Percentiles rank a stretch among this genome's conserved stretches.
Conservation (phyloP, 2,329 filamentous ascomycete species). For the Penicillium expansum region DNA sequence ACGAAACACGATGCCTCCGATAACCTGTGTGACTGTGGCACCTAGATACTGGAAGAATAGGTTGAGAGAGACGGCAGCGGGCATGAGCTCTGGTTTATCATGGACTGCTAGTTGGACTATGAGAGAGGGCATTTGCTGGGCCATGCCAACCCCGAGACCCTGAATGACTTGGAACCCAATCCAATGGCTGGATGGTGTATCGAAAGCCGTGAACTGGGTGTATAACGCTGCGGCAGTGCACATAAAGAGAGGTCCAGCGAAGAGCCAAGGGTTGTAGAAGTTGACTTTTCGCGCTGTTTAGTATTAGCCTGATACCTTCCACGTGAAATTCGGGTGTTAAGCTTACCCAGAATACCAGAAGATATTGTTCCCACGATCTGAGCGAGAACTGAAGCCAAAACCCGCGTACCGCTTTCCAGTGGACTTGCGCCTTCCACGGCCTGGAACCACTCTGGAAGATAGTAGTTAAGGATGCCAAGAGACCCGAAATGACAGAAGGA, state of each 20-base stretch:
- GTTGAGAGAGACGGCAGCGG: slow-evolving; percentile 1
- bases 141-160: slow-evolving; percentile 7
- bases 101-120: slow-evolving; percentile 2
- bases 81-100: slow-evolving; percentile 3
- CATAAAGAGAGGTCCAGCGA: slow-evolving; percentile 1
- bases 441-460: neutral
- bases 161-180: slow-evolving; percentile 9
- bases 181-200: slow-evolving; percentile 5
- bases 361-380: neutral
- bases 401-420: neutral
- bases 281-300: neutral
- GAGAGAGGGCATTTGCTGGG: slow-evolving; percentile 7
- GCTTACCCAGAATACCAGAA: neutral
- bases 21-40: neutral
- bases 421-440: neutral
- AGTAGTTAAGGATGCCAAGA: neutral
- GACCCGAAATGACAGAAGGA: neutral
- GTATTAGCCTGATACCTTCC: neutral
- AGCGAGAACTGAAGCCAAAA: neutral
- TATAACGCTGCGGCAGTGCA: slow-evolving; percentile 2
- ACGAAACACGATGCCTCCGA: neutral
- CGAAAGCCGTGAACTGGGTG: neutral
- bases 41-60: slow-evolving; percentile 7
- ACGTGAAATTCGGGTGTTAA: neutral
- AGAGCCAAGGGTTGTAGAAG: slow-evolving; percentile 8